phyloP scores from a whole-genome alignment of 176 grass and related monocot genomes.

The Elaeis guineensis region DNA sequence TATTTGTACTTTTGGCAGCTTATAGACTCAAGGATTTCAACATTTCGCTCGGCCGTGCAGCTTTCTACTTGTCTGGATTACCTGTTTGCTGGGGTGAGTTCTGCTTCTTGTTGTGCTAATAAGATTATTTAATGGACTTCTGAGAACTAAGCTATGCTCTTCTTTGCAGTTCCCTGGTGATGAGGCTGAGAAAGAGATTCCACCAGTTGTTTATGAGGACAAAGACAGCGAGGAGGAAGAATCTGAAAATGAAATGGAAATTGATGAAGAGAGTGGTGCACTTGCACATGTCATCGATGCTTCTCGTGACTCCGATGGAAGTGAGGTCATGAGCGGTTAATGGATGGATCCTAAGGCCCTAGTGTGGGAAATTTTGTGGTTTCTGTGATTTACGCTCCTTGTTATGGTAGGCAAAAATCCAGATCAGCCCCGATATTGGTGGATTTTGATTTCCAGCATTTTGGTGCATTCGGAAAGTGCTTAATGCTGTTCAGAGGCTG shows the following conservation, averaged over 20 bases:
- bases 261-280: slow-evolving; percentile 35
- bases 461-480: too few relatives aligned
- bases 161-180: slow-evolving; percentile 47
- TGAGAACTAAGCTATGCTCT: neutral
- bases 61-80: slow-evolving; percentile 76
- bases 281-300: slow-evolving; percentile 50
- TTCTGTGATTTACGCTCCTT: too few relatives aligned
- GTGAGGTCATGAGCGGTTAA: slow-evolving; percentile 67
- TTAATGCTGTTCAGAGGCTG: too few relatives aligned
- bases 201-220: slow-evolving; percentile 64
- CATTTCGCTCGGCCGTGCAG: slow-evolving; percentile 57
- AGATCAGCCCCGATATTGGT: too few relatives aligned
- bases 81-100: slow-evolving; percentile 48
- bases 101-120: slow-evolving; percentile 4
- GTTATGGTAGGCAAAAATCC: too few relatives aligned
- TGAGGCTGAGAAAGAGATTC: slow-evolving; percentile 44
- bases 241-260: slow-evolving; percentile 74
- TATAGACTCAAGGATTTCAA: slow-evolving; percentile 83
- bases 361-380: too few relatives aligned
- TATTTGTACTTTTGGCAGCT: slow-evolving; percentile 32
- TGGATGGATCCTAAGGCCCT: too few relatives aligned
- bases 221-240: slow-evolving; percentile 70
- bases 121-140: neutral
- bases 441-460: too few relatives aligned
- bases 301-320: slow-evolving; percentile 51